phyloP scores from a whole-genome alignment of 2,329 filamentous ascomycete species.

The Colletotrichum sp. region DNA sequence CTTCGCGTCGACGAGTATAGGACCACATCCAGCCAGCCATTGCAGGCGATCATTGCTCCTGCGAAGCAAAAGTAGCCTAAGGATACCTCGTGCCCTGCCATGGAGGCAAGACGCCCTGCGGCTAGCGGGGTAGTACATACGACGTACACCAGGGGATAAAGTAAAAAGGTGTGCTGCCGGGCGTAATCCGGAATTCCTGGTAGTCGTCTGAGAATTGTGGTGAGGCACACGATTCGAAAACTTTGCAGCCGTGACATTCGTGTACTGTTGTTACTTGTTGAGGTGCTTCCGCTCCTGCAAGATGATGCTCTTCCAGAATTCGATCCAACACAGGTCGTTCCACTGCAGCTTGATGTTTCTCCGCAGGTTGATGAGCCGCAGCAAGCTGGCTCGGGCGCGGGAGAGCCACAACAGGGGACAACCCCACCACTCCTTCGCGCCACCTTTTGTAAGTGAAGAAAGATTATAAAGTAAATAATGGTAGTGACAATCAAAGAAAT shows the following conservation, averaged over 20 bases:
- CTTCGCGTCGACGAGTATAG: conserved; percentile 58
- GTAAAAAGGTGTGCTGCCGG: conserved; percentile 61
- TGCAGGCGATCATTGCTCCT: conserved; percentile 62
- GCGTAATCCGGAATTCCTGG: conserved; percentile 25
- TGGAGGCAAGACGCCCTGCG: conserved; percentile 66
- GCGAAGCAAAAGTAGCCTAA: conserved; percentile 64
- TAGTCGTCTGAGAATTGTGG: not conserved
- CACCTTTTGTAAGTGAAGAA: conserved; percentile 38
- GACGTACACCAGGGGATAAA: conserved; percentile 74
- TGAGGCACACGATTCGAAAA: not conserved
- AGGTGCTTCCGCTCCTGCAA: not conserved
- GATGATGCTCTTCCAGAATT: not conserved
- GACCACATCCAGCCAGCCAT: conserved; percentile 60
- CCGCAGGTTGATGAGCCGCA: not conserved
- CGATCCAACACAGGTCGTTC: not conserved
- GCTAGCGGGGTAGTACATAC: conserved; percentile 72
- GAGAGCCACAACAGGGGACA: not conserved
- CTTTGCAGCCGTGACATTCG: not conserved
- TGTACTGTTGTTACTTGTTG: not conserved
- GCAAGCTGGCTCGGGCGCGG: conserved; percentile 16
- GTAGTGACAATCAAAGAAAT: conserved; percentile 41
- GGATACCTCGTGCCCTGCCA: conserved; percentile 58
- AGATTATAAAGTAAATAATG: conserved; percentile 45
- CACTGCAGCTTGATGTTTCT: not conserved
- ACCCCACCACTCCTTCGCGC: conserved; percentile 9